Conservation (phyloP, 352 stramenopile genomes). For the Globisporangium mamillatum region DNA sequence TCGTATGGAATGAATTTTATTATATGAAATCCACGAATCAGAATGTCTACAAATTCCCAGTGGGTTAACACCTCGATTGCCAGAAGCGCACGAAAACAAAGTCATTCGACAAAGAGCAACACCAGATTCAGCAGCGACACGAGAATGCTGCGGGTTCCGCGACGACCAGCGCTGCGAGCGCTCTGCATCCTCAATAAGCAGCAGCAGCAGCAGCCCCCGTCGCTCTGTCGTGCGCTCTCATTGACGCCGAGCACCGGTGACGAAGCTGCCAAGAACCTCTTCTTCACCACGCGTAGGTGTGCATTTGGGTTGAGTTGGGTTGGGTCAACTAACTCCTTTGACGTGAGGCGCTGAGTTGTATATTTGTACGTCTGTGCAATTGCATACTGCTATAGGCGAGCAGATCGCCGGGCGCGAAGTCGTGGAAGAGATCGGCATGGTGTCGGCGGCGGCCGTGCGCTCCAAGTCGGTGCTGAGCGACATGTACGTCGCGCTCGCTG, state of each 20-base stretch:
- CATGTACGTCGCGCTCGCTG: constrained; percentile 74
- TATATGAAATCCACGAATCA: too few species aligned
- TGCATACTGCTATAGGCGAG: constrained; percentile 34
- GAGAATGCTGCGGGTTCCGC: constrained; percentile 12
- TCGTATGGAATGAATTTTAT: too few species aligned
- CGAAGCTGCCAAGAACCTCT: constrained; percentile 29
- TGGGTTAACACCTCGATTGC: neutral
- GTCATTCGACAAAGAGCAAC: neutral
- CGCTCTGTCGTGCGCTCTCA: neutral
- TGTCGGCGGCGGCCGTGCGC: constrained; percentile 69
- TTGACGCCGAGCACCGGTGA: neutral
- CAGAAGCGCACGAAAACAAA: neutral
- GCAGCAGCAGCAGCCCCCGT: neutral
- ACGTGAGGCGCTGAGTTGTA: neutral
- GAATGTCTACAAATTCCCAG: neutral
- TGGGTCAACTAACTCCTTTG: neutral
- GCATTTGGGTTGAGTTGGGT: neutral
- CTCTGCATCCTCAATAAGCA: neutral
- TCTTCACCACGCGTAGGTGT: constrained; percentile 68
- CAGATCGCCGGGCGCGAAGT: constrained; percentile 67
- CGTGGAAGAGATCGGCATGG: constrained; percentile 70
- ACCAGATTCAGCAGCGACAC: neutral
- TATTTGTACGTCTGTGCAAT: neutral
- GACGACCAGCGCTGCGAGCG: constrained; percentile 9
- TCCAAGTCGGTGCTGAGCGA: constrained; percentile 83